Conservation (phyloP, 257 asterid species). For the Solanum sitiens region DNA sequence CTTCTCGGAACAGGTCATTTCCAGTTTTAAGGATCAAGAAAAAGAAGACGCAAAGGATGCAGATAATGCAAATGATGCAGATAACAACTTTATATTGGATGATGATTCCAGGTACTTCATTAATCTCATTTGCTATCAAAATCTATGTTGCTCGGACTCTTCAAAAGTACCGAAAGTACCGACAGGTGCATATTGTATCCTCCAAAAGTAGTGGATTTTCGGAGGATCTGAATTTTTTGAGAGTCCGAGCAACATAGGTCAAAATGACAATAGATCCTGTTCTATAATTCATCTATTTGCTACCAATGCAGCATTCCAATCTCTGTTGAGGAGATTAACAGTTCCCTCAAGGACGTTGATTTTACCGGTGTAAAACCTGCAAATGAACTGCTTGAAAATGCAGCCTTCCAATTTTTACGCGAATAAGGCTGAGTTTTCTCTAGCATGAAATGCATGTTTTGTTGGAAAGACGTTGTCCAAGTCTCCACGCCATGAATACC, state of each 20-base stretch:
- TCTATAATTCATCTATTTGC: neutral
- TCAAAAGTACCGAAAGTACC: no score
- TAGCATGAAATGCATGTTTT: neutral
- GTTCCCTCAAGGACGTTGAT: constrained; percentile 40
- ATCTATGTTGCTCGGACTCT: neutral
- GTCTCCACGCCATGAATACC: constrained; percentile 6
- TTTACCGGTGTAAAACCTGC: constrained; percentile 70
- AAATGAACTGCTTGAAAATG: constrained; percentile 44
- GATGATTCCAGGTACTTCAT: constrained; percentile 46
- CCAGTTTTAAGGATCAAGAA: constrained; percentile 34
- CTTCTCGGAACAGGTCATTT: constrained; percentile 31
- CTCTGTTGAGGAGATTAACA: constrained; percentile 52
- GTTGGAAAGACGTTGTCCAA: neutral
- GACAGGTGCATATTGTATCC: neutral
- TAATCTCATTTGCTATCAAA: neutral
- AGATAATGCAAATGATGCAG: constrained; percentile 22
- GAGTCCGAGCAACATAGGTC: neutral
- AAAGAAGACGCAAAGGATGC: constrained; percentile 27
- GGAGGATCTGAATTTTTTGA: neutral
- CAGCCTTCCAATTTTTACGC: constrained; percentile 63
- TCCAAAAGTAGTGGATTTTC: neutral
- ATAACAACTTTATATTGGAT: constrained; percentile 45
- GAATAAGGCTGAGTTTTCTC: constrained; percentile 25
- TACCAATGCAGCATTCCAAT: constrained; percentile 53
- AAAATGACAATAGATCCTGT: neutral